phyloP scores from a whole-genome alignment of 2,329 filamentous ascomycete genomes.

The Colletotrichum falcatum region DNA sequence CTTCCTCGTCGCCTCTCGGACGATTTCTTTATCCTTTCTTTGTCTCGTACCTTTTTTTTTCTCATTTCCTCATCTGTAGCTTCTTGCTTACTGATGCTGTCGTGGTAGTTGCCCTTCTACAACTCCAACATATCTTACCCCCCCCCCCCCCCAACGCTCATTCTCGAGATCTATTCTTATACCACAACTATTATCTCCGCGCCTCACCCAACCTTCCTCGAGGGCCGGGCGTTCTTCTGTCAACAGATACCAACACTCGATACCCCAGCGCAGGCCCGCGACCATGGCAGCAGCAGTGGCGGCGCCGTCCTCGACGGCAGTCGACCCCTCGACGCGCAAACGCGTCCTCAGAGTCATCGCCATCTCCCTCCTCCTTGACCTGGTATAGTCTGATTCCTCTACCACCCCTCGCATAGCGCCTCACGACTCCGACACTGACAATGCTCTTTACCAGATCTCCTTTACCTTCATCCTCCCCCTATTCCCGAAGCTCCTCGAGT shows the following conservation, averaged over 20 bases:
- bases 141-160: conserved; percentile 5
- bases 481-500: conserved; percentile 94
- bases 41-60: neutral
- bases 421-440: conserved; percentile 17
- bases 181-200: neutral
- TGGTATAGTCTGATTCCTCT: conserved; percentile 73
- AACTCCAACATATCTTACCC: conserved; percentile 1
- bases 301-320: conserved; percentile 45
- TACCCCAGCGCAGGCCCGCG: conserved; percentile 29
- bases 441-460: conserved; percentile 74
- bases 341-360: conserved; percentile 89
- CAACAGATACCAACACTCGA: neutral
- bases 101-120: conserved; percentile 1
- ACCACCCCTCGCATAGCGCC: conserved; percentile 14
- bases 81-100: neutral
- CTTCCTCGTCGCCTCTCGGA: conserved; percentile 1
- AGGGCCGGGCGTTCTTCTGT: neutral
- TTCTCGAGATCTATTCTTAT: neutral
- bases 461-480: conserved; percentile 98
- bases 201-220: conserved; percentile 22
- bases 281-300: conserved; percentile 33
- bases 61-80: neutral
- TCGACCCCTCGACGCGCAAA: conserved; percentile 73
- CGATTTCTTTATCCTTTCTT: conserved; percentile 17
- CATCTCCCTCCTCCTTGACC: conserved; percentile 86